Percentiles rank a stretch among this genome's conserved stretches.
These are phyloP conservation scores for Volvox carteri DNA, from an alignment of 163 green algal species.

Conservation along the genomic window DNA sequence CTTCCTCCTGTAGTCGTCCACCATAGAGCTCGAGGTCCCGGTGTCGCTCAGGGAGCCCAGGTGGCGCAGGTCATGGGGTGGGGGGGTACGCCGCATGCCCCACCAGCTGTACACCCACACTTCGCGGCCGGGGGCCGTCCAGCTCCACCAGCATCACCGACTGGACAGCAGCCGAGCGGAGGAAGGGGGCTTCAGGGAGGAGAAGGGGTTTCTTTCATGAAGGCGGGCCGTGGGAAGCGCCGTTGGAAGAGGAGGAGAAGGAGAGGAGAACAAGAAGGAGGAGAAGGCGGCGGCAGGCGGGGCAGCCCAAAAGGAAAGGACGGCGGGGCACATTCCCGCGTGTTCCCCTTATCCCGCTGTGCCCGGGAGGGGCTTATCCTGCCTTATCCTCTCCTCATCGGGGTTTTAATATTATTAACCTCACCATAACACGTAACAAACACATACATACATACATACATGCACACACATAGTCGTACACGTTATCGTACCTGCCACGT, in stretches of 20 bases:
- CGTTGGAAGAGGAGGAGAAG: too few species aligned
- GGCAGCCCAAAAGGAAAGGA: too few species aligned
- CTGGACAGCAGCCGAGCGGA: conserved; percentile 34
- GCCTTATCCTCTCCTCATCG: neutral
- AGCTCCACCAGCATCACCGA: conserved; percentile 87
- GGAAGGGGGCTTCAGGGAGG: neutral
- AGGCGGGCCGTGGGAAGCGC: neutral
- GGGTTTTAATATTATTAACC: neutral
- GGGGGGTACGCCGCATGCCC: conserved; percentile 40
- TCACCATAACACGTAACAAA: neutral
- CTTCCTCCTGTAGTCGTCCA: too few species aligned
- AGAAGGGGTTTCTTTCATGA: neutral
- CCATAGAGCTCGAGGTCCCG: too few species aligned
- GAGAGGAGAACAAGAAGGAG: too few species aligned
- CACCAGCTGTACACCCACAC: conserved; percentile 73
- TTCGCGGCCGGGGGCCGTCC: conserved; percentile 80
- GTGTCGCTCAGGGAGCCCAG: too few species aligned
- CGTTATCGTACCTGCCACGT: conserved; percentile 73
- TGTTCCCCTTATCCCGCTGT: neutral
- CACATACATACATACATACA: neutral
- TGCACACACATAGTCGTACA: neutral
- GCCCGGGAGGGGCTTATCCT: neutral
- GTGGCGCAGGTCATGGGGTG: too few species aligned
- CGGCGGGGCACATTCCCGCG: neutral
- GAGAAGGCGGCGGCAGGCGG: too few species aligned